phyloP scores from a whole-genome alignment of 495 filamentous ascomycete genomes.

The Lepidopterella palustris region DNA sequence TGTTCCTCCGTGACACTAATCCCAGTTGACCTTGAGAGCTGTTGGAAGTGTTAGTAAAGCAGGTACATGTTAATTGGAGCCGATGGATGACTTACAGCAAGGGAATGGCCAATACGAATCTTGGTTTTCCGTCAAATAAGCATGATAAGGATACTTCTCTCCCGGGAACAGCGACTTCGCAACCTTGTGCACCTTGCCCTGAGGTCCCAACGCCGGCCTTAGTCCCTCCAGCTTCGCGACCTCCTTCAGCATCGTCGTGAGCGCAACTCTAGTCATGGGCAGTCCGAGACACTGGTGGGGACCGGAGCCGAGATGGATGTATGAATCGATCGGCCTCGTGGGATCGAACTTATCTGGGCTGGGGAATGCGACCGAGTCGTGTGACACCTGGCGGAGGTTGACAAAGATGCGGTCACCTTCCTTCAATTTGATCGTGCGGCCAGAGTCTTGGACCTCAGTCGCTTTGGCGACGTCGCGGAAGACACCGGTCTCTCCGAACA shows the following conservation, averaged over 20 bases:
- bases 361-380: constrained; percentile 30
- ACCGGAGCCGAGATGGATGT: constrained; percentile 35
- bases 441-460: constrained; percentile 40
- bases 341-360: constrained; percentile 31
- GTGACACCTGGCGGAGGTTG: constrained; percentile 40
- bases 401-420: constrained; percentile 45
- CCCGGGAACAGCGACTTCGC: constrained; percentile 6
- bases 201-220: constrained; percentile 28
- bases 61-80: not conserved
- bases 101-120: constrained; percentile 37
- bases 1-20: constrained; percentile 2
- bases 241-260: constrained; percentile 37
- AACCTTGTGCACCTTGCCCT: constrained; percentile 36
- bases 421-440: constrained; percentile 41
- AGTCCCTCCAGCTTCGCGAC: constrained; percentile 28
- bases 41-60: not conserved
- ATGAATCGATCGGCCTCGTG: constrained; percentile 25
- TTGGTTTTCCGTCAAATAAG: constrained; percentile 36
- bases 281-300: constrained; percentile 33
- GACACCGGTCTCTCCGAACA: constrained; percentile 36
- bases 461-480: constrained; percentile 23
- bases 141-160: constrained; percentile 24
- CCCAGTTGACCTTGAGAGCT: constrained; percentile 21
- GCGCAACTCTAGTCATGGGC: constrained; percentile 31
- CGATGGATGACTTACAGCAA: constrained; percentile 29